Conservation (phyloP, 305 asterid species). For the Solanum hybrid region DNA sequence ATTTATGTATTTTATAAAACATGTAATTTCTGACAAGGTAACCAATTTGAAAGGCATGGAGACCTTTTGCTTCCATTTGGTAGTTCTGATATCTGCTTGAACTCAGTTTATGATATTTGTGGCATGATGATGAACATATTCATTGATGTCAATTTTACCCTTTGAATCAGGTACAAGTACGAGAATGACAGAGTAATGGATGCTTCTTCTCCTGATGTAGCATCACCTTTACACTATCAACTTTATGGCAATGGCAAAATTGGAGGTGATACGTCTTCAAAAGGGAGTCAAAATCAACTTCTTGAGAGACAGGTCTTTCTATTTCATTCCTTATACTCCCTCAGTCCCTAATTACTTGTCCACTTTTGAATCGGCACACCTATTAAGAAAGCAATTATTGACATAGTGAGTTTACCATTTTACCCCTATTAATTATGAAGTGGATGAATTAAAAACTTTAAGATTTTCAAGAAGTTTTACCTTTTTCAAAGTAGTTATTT, state of each 20-base stretch:
- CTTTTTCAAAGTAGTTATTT: no score
- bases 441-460: no score
- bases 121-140: background rate
- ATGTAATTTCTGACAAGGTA: background rate
- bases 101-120: background rate
- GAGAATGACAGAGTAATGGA: constrained; percentile 80
- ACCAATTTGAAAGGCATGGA: background rate
- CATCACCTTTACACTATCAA: constrained; percentile 82
- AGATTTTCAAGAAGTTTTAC: no score
- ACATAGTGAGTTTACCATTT: no score
- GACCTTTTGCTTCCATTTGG: background rate
- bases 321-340: background rate
- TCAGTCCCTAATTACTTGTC: no score
- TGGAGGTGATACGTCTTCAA: constrained; percentile 63
- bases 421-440: no score
- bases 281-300: constrained; percentile 81
- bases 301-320: constrained; percentile 84
- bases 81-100: background rate
- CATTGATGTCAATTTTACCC: background rate
- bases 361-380: no score
- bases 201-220: constrained; percentile 69
- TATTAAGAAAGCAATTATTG: no score
- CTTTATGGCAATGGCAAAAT: constrained; percentile 80
- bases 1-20: background rate
- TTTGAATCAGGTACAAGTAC: constrained; percentile 64